phyloP scores from a whole-genome alignment of 805 yeast genomes.

The Saccharomyces paradoxus region DNA sequence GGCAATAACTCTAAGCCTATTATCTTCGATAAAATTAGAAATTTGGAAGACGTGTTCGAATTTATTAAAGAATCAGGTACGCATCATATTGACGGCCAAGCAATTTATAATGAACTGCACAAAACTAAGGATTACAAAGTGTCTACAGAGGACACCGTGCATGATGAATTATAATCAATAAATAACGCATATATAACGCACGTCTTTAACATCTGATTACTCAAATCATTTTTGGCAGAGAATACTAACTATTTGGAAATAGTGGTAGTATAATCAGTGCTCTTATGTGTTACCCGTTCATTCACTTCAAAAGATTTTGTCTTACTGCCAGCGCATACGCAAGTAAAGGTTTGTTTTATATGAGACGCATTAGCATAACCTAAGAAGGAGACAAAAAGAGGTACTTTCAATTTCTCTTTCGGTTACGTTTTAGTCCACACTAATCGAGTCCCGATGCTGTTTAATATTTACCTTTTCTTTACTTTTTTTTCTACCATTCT shows the following conservation, averaged over 20 bases:
- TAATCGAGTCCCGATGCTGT: background rate
- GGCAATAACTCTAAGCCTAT: constrained; percentile 62
- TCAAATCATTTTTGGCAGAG: background rate
- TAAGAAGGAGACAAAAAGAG: background rate
- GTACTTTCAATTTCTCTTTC: background rate
- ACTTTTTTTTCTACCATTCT: constrained; percentile 4
- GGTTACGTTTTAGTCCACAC: background rate
- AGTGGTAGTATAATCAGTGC: background rate
- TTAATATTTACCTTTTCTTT: background rate
- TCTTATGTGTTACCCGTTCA: background rate
- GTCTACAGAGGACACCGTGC: constrained; percentile 16
- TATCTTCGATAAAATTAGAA: constrained; percentile 62
- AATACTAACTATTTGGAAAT: background rate
- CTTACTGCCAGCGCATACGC: background rate
- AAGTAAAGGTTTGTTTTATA: background rate
- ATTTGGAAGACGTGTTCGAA: constrained; percentile 55
- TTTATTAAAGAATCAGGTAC: constrained; percentile 69
- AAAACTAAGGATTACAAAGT: constrained; percentile 11
- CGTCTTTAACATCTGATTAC: background rate
- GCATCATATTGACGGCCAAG: constrained; percentile 46
- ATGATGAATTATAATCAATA: constrained; percentile 29
- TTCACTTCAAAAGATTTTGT: background rate
- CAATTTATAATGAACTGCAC: background rate
- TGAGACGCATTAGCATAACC: background rate
- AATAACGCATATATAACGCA: background rate